These are phyloP conservation scores for Talaromyces sp. DNA, from an alignment of 2,329 filamentous ascomycete species.

Conservation along the genomic window DNA sequence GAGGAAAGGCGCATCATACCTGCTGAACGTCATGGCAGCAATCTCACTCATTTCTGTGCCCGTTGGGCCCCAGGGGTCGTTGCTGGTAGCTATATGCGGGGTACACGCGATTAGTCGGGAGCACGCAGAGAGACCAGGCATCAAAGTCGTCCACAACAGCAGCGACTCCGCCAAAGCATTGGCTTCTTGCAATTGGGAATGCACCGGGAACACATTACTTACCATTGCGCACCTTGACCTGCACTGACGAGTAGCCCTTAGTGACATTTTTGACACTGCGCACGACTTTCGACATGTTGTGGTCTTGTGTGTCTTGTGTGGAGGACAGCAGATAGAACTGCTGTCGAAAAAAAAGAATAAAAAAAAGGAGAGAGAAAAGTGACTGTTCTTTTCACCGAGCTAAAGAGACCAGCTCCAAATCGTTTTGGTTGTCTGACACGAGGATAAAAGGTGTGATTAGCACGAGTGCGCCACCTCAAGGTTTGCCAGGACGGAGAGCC, in stretches of 20 bases:
- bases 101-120: conserved; percentile 1
- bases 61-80: conserved; percentile 96
- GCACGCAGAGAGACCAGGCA: background rate
- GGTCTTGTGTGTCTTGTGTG: conserved; percentile 46
- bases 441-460: background rate
- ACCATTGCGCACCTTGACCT: conserved; percentile 99
- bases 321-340: background rate
- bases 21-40: conserved; percentile 94
- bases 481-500: background rate
- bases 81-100: conserved; percentile 72
- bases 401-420: background rate
- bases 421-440: background rate
- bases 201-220: conserved; percentile 28
- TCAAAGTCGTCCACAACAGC: background rate
- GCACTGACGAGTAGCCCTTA: conserved; percentile 93
- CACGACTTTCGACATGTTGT: conserved; percentile 87
- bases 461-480: background rate
- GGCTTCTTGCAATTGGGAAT: background rate
- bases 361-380: background rate
- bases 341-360: background rate
- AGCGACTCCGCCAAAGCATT: background rate
- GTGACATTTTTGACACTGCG: conserved; percentile 98
- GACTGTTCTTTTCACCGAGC: background rate
- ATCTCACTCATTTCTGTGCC: conserved; percentile 99
- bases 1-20: conserved; percentile 53